Conservation (phyloP, 2,329 filamentous ascomycete genomes). For the Trichoderma oligosporum region DNA sequence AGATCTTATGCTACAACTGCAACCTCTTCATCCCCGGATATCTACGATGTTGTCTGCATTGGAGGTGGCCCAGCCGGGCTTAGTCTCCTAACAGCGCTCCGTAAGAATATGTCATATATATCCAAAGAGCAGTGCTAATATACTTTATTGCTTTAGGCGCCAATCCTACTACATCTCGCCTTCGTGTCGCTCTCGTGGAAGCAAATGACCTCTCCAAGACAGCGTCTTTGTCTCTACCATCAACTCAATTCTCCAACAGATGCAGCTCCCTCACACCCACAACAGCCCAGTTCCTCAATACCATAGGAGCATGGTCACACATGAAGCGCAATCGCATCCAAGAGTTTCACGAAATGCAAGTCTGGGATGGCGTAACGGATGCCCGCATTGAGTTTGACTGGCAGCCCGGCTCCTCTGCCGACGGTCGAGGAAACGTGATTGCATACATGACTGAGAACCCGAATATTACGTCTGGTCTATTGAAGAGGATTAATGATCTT, state of each 20-base stretch:
- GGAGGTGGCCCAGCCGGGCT: slow-evolving; percentile 87
- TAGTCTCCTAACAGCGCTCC: slow-evolving; percentile 72
- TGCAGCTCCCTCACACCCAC: slow-evolving; percentile 91
- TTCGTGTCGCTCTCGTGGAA: slow-evolving; percentile 87
- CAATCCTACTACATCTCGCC: slow-evolving; percentile 67
- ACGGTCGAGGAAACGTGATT: slow-evolving; percentile 61
- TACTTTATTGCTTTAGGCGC: slow-evolving; percentile 52
- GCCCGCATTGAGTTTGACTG: slow-evolving; percentile 88
- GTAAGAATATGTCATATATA: slow-evolving; percentile 41
- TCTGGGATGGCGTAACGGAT: slow-evolving; percentile 91
- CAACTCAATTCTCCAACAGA: slow-evolving; percentile 79
- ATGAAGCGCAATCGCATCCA: slow-evolving; percentile 71
- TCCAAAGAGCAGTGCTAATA: neutral
- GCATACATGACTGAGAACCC: slow-evolving; percentile 97
- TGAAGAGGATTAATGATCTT: slow-evolving; percentile 67
- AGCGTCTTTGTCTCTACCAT: slow-evolving; percentile 61
- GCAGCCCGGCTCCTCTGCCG: slow-evolving; percentile 41
- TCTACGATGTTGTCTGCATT: slow-evolving; percentile 91
- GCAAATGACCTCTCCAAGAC: slow-evolving; percentile 75
- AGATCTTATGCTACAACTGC: slow-evolving; percentile 45
- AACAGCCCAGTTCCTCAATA: slow-evolving; percentile 76
- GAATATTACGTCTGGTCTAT: slow-evolving; percentile 76
- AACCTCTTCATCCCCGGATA: slow-evolving; percentile 50
- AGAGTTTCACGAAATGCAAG: slow-evolving; percentile 92
- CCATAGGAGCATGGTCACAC: slow-evolving; percentile 81